Base-by-base conservation (phyloP, 2,329 filamentous ascomycete genomes). In the Amauroascus verrucosus region DNA sequence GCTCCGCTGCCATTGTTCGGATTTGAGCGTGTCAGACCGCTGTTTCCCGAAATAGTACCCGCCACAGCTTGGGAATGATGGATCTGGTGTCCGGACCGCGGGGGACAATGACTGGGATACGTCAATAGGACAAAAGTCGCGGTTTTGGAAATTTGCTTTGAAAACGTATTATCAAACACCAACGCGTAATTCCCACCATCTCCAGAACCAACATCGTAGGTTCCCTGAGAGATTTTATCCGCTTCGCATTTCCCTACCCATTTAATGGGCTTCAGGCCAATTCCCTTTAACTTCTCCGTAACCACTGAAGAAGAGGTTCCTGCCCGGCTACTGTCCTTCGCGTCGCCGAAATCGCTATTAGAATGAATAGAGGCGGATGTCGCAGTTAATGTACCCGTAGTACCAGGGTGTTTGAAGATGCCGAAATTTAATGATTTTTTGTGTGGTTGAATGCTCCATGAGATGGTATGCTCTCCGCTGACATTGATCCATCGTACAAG, bases 401-500 rank as follows among this genome's bases (percentile, higher is more conserved):
- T 84, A 60, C 90, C 89, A 1, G 93, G 91, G 68, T 97, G 93
- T 69, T 96, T 97, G 72, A 98, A 94, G 64, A 98, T 86, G 65
- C 90, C 93, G 68, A 98, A 95, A 73, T 97, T 96, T 70, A 98
- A 85, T 55, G 91, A 96, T 73, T 96, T 97, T 75, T 95, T 97
- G 70, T 97, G 89, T 41, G 93, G 93, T 67, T 97, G 90, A 37
- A 98, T 82, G 65, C 88, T 96, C 93, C 93, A 98, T 14, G 90
- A 95, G 63, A 98, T 89, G 48, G 90, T 95, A 69, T 95, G 85
- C 51, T 86, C 86, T 59, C 88, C 84, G 53, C 89, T 84, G 61
- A 96, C 91, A 67, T 88, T 85, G 62, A 96, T 87, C 91, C 93
- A 98, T 65, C 93, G 88, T 54, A 98, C 88, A 62, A 98, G 89